Evolutionary conservation across 371 early-diverging fungal genomes (phyloP), one percentile per base, ranked within the genome.

Genomic region (Parasitella parasitica): DNA sequence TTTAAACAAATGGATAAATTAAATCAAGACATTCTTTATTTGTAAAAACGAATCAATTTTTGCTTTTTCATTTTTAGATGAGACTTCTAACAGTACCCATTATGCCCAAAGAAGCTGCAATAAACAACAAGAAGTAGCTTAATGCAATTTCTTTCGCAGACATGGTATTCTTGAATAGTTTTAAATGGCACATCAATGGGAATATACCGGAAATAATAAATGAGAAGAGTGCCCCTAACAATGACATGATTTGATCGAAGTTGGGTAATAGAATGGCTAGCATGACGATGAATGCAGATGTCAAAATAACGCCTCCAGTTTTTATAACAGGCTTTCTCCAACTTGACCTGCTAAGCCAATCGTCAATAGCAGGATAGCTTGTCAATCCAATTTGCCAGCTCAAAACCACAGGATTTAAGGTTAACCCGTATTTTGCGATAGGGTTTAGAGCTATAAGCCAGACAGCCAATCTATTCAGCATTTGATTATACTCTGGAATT

Each of bases 381-480:
- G 69, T 65, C n/a, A 74, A 61, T 56, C 68, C 73, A 20, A 75
- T 64, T 66, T 88, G 89, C 60, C 87, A 61, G 50, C 80, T 81
- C 18, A 75, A 48, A 41, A 80, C 81, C 13, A 91, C 82, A 3
- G 92, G 92, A 11, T 76, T 78, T 11, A 89, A 37, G 7, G 82
- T 78, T n/a, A 92, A 67, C 1, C 87, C 86, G 57, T 84, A 92
- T 62, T 92, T 91, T 12, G 89, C 84, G 35, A 87, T 69, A 0
- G 92, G 91, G 54, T 89, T 90, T 51, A 90, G 55, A 1, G 87
- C 89, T 37, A 90, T 75, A 6, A 90, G 71, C 68, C 75, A 82
- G 15, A 90, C 64, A 8, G 84, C 85, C 9, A 86, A 50, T 2
- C 78, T 62, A 36, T 84, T 90, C n/a, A 89, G 62, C 7, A 72